Evolutionary conservation across 352 stramenopile genomes (phyloP).

Genomic region (Peronospora farinosa): DNA sequence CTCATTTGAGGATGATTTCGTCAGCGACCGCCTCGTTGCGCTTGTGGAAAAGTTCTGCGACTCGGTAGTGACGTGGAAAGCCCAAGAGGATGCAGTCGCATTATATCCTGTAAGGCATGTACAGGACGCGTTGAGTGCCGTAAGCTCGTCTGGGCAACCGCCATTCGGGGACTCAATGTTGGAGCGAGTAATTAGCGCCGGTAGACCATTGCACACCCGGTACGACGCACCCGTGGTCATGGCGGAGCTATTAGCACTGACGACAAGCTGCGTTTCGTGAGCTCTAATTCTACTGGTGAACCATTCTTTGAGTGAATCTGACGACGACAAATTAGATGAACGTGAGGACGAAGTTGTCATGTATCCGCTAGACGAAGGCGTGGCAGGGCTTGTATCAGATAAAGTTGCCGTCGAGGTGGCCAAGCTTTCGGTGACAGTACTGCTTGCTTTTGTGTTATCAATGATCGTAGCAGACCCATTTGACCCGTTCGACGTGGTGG

Average conservation of each 20-base stretch:
- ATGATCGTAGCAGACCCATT: background rate
- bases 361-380: constrained; percentile 2
- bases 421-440: constrained; percentile 3
- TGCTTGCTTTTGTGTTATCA: constrained; percentile 6
- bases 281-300: constrained; percentile 27
- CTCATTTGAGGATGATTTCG: constrained; percentile 20
- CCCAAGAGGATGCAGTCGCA: constrained; percentile 20
- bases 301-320: constrained; percentile 21
- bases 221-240: background rate
- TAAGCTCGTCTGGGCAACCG: constrained; percentile 30
- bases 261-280: constrained; percentile 35
- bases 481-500: constrained; percentile 7
- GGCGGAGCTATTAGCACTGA: constrained; percentile 7
- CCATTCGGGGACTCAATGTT: constrained; percentile 26
- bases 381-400: constrained; percentile 4
- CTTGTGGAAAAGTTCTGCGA: constrained; percentile 11
- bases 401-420: constrained; percentile 1
- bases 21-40: constrained; percentile 15
- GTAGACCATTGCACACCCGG: constrained; percentile 28
- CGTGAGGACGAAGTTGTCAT: constrained; percentile 1
- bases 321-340: constrained; percentile 12
- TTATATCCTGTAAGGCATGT: constrained; percentile 34
- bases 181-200: constrained; percentile 30
- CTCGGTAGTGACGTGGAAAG: constrained; percentile 25
- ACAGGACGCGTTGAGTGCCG: constrained; percentile 34